Percentiles rank a stretch among this genome's conserved stretches.
Evolutionary conservation across 2,329 filamentous ascomycete species (phyloP).

Genomic region (Diplodia mutila): DNA sequence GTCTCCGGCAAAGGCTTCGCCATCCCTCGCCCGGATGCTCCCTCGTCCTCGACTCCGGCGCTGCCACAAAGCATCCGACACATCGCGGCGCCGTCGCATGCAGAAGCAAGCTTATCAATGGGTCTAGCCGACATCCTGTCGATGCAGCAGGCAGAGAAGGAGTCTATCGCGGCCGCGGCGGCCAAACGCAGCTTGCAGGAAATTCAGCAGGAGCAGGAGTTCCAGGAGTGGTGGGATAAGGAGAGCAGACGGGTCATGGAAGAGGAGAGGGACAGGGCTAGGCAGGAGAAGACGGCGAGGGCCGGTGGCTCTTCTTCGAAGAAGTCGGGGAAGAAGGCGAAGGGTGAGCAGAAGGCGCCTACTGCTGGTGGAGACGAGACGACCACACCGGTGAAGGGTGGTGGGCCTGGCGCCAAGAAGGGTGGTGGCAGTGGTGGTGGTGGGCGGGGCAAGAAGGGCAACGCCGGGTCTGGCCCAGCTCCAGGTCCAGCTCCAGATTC

Average conservation of each 20-base stretch:
- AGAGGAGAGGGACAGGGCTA: slow-evolving; percentile 46
- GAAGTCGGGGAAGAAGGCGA: slow-evolving; percentile 33
- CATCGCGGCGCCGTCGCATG: slow-evolving; percentile 57
- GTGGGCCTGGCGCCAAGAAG: not conserved
- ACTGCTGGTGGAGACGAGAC: not conserved
- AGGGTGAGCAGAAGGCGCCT: slow-evolving; percentile 30
- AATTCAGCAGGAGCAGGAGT: slow-evolving; percentile 95
- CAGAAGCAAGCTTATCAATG: slow-evolving; percentile 71
- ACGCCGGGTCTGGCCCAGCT: not conserved
- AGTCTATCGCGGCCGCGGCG: slow-evolving; percentile 77
- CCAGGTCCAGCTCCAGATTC: not conserved
- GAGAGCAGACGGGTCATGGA: slow-evolving; percentile 75
- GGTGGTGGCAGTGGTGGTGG: slow-evolving; percentile 16
- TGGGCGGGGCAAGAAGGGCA: slow-evolving; percentile 6
- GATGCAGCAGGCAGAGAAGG: slow-evolving; percentile 83
- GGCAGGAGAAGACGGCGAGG: slow-evolving; percentile 33
- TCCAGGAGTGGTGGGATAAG: slow-evolving; percentile 95
- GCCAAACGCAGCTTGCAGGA: slow-evolving; percentile 89
- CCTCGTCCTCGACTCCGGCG: slow-evolving; percentile 33
- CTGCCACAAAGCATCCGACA: slow-evolving; percentile 54
- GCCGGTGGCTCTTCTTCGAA: slow-evolving; percentile 7
- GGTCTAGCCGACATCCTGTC: slow-evolving; percentile 75
- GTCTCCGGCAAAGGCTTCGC: slow-evolving; percentile 20
- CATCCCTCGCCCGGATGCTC: slow-evolving; percentile 30
- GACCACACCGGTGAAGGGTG: not conserved